A percentile compares a stretch with the other conserved stretches of the same genome.
phyloP scores from a whole-genome alignment of 1,139 yeast species.

The Kodamaea suecica region DNA sequence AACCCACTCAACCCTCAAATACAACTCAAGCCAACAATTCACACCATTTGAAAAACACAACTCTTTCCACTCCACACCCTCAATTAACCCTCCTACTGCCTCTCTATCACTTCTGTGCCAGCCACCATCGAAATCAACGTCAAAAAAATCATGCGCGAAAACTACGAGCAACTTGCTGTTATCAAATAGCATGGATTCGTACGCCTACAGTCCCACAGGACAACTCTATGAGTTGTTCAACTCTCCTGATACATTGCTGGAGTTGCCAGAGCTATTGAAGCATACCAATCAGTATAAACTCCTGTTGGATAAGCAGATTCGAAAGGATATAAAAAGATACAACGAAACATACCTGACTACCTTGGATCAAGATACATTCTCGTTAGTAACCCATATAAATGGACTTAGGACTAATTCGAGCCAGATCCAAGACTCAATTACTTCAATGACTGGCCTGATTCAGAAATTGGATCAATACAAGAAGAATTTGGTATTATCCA shows the following conservation, averaged over 20 bases:
- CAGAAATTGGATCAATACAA: constrained; percentile 78
- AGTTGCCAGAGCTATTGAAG: constrained; percentile 44
- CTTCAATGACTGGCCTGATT: constrained; percentile 71
- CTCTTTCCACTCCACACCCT: too few relatives aligned
- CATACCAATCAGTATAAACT: constrained; percentile 43
- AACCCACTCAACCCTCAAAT: too few relatives aligned
- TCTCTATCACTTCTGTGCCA: too few relatives aligned
- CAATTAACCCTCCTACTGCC: too few relatives aligned
- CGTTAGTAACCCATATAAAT: constrained; percentile 39
- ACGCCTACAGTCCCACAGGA: constrained; percentile 13
- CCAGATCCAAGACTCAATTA: constrained; percentile 59
- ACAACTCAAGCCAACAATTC: too few relatives aligned
- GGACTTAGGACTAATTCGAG: constrained; percentile 28
- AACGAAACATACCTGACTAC: constrained; percentile 21
- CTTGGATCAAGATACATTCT: constrained; percentile 43
- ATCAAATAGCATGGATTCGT: not conserved
- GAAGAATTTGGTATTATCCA: constrained; percentile 73
- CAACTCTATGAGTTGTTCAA: constrained; percentile 39
- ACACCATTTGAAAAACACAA: too few relatives aligned
- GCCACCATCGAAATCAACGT: not conserved
- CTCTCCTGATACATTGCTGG: constrained; percentile 42
- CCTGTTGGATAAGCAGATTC: constrained; percentile 42
- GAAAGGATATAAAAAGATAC: constrained; percentile 27
- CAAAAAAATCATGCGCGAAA: too few relatives aligned
- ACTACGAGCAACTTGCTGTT: not conserved